Percentiles rank a stretch among this genome's conserved stretches.
phyloP scores from a whole-genome alignment of 1,284 basidiomycete species.

The Kwoniella shivajii region DNA sequence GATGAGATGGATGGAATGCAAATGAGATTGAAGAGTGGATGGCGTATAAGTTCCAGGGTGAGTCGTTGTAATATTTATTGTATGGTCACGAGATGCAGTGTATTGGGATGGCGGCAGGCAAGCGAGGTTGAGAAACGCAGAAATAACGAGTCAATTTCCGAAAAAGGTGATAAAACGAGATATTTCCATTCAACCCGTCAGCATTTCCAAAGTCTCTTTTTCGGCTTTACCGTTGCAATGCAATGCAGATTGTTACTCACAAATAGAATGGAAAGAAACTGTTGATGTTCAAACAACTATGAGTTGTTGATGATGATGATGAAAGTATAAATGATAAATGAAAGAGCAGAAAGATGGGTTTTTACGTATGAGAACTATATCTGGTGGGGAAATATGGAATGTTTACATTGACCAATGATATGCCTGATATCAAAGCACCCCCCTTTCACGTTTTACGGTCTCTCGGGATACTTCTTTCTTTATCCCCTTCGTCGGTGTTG shows the following conservation, averaged over 20 bases:
- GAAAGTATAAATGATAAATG: background rate
- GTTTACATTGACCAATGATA: constrained; percentile 2
- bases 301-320: background rate
- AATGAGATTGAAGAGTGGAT: background rate
- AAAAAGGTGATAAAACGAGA: background rate
- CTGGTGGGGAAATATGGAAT: too few relatives aligned
- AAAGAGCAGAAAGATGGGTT: background rate
- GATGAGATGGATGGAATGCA: background rate
- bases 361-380: background rate
- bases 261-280: background rate
- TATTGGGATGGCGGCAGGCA: background rate
- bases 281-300: background rate
- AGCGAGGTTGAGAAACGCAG: background rate
- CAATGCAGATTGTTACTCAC: background rate
- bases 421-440: background rate
- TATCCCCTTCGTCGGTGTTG: too few relatives aligned
- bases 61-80: background rate
- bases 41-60: constrained; percentile 18
- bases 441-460: background rate
- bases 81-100: constrained; percentile 1
- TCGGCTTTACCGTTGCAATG: constrained; percentile 1
- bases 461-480: too few relatives aligned
- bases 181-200: background rate
- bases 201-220: background rate
- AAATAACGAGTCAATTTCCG: constrained; percentile 1